Evolutionary conservation across 2,329 filamentous ascomycete genomes (phyloP), one percentile per base, ranked within the genome.

Genomic region (Endoconidiophora polonica): DNA sequence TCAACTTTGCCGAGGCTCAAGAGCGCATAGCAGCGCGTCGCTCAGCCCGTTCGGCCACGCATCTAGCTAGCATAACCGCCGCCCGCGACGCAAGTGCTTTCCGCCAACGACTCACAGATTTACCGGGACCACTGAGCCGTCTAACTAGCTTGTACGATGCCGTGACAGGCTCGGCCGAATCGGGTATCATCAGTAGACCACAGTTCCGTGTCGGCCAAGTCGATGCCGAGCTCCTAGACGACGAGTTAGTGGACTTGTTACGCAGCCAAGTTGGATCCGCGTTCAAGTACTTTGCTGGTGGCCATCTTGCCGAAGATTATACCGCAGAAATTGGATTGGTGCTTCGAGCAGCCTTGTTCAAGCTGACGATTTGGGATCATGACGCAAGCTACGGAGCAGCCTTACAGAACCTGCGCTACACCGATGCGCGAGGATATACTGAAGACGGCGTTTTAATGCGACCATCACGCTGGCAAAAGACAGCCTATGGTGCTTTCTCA

Each of bases 351-450:
- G 69, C 87, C 2, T 69, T 98, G 5, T 98, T 95, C 71, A 98
- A 98, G 66, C 74, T 98, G 55, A 86, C 84, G 14, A 81, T 98
- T 52, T 98, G 91, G 91, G 88, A 96, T 63, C 86, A 95, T 63
- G 81, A 94, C 63, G 86, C 91, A 38, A 93, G 85, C 4, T 96
- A 98, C 64, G 91, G 91, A 54, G 91, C 91, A 9, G 81, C 86
- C 36, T 70, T 98, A 46, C 91, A 98, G 64, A 94, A 94, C 55
- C 73, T 98, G 24, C 81, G 81, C 60, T 96, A 90, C 60, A 83
- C 85, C 9, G 90, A 96, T 62, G 88, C 87, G 45, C 75, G 90
- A 54, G 24, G 43, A 37, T 49, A 53, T 24, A 73, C 71, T 48
- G 65, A 65, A 44, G 77, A 77, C 7, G 67, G 77, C 0, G 74